These are phyloP conservation scores for Psidium guajava DNA, from an alignment of 345 rosid species.

Conservation along the genomic window DNA sequence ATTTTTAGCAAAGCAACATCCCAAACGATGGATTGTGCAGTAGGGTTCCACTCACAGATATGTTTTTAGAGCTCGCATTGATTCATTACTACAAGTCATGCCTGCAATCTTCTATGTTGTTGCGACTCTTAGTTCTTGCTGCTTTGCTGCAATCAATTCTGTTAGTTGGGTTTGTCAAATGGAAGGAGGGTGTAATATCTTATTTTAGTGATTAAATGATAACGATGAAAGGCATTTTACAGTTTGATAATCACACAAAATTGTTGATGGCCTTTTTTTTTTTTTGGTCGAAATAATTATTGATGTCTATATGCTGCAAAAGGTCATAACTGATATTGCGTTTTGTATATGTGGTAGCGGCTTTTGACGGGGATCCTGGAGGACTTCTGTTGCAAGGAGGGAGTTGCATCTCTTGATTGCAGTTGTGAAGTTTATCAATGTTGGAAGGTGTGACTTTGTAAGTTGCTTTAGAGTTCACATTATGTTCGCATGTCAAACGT, in stretches of 20 bases:
- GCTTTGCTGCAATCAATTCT: neutral
- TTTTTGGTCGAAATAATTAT: too few species aligned
- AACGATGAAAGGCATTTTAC: neutral
- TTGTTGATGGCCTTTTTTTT: neutral
- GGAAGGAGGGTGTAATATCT: neutral
- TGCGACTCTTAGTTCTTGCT: neutral
- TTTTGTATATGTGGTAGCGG: constrained; percentile 25
- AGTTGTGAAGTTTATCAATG: constrained; percentile 18
- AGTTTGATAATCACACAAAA: neutral
- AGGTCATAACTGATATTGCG: neutral
- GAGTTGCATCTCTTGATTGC: constrained; percentile 2
- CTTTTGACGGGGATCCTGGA: constrained; percentile 43
- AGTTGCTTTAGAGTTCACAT: neutral
- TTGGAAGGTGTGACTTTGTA: constrained; percentile 42
- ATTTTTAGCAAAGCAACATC: neutral
- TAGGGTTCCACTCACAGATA: neutral
- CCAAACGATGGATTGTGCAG: neutral
- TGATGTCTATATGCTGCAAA: neutral
- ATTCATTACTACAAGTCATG: neutral
- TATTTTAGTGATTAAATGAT: neutral
- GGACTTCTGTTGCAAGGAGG: constrained; percentile 10
- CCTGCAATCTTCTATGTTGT: neutral
- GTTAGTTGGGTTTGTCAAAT: neutral
- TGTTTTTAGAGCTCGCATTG: neutral
- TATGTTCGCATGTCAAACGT: neutral